Conservation (phyloP, 345 rosid genomes). For the Balakata baccata region DNA sequence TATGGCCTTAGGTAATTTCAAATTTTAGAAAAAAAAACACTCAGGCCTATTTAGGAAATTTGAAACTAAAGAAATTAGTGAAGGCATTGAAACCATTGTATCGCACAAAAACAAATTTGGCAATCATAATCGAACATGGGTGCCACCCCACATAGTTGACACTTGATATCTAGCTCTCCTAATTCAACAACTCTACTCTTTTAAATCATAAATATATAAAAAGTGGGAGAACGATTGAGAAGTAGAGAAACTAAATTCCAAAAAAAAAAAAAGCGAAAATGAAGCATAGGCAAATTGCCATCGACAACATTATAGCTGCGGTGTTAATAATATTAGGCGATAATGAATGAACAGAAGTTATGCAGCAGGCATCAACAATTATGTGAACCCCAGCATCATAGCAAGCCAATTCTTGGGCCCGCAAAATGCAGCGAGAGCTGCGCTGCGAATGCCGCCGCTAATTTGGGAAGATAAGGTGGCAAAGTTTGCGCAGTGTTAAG, state of each 20-base stretch:
- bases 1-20: too few relatives aligned
- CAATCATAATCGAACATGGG: slow-evolving; percentile 55
- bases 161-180: too few relatives aligned
- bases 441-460: slow-evolving; percentile 46
- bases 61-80: neutral
- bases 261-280: too few relatives aligned
- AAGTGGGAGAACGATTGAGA: too few relatives aligned
- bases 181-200: too few relatives aligned
- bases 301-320: too few relatives aligned
- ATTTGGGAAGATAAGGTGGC: slow-evolving; percentile 56
- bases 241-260: too few relatives aligned
- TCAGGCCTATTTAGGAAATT: too few relatives aligned
- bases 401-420: slow-evolving; percentile 56
- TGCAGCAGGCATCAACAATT: neutral
- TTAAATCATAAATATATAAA: too few relatives aligned
- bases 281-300: too few relatives aligned
- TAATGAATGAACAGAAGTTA: too few relatives aligned
- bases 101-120: slow-evolving; percentile 38
- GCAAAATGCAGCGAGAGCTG: slow-evolving; percentile 60
- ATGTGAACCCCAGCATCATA: neutral
- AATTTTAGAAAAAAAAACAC: neutral
- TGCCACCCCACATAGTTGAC: slow-evolving; percentile 31
- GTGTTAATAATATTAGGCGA: too few relatives aligned
- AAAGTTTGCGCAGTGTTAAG: slow-evolving; percentile 56
- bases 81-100: neutral